Conservation (phyloP, 2,329 filamentous ascomycete species). For the Pseudocercospora pini-densiflorae region DNA sequence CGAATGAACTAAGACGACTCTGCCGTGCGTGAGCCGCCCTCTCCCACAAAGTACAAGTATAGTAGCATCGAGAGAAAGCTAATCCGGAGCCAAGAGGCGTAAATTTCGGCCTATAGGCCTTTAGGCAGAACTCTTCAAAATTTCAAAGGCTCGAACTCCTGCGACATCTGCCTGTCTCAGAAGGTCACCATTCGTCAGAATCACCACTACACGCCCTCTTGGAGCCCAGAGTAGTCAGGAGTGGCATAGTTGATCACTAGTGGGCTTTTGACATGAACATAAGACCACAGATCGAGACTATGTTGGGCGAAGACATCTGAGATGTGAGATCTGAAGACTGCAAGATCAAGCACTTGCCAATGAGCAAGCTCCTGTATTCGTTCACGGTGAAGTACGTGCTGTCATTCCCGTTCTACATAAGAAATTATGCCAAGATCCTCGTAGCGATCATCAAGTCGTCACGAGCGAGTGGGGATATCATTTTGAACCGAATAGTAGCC, state of each 20-base stretch:
- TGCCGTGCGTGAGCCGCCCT: background rate
- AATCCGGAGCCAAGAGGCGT: background rate
- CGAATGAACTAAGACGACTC: background rate
- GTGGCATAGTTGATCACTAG: too few species aligned
- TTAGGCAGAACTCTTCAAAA: too few species aligned
- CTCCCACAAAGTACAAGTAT: background rate
- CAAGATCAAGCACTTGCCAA: background rate
- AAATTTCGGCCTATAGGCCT: background rate
- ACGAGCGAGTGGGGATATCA: slow-evolving; percentile 32
- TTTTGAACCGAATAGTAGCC: slow-evolving; percentile 22
- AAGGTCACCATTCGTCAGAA: too few species aligned
- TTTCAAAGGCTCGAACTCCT: too few species aligned
- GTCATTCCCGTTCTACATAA: slow-evolving; percentile 8
- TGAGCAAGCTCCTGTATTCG: background rate
- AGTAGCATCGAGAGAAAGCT: background rate
- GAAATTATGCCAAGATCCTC: background rate
- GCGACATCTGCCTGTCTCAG: background rate
- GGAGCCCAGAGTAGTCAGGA: too few species aligned
- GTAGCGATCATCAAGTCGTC: background rate
- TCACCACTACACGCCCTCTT: too few species aligned
- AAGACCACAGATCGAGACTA: background rate
- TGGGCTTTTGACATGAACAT: too few species aligned
- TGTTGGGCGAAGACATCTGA: too few species aligned
- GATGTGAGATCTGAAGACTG: background rate
- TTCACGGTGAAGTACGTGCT: background rate